Conservation (phyloP, 1,284 basidiomycete species). For the Cryptococcus sp. region DNA sequence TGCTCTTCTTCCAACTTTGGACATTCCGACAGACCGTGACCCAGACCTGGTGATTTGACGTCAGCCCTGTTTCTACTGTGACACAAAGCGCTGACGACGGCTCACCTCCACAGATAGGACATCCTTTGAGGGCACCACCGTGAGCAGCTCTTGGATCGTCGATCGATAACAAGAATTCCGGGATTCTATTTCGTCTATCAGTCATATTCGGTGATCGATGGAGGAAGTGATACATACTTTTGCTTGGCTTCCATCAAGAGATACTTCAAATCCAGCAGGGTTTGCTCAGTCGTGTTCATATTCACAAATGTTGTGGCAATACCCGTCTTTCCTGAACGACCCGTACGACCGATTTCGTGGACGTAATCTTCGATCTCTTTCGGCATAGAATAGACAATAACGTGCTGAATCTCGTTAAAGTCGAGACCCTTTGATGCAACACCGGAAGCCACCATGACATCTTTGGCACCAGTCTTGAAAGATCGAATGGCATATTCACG, state of each 20-base stretch:
- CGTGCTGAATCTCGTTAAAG: conserved; percentile 85
- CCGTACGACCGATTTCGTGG: conserved; percentile 97
- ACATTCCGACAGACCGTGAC: conserved; percentile 89
- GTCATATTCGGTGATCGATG: neutral
- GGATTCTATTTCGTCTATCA: conserved; percentile 64
- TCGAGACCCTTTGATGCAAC: conserved; percentile 98
- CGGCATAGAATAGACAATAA: conserved; percentile 83
- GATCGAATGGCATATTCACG: conserved; percentile 97
- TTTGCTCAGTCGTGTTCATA: conserved; percentile 94
- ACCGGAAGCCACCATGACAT: conserved; percentile 98
- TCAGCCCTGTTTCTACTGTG: neutral
- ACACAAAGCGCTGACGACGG: conserved; percentile 8
- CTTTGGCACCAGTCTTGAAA: conserved; percentile 94
- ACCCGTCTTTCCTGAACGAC: conserved; percentile 95
- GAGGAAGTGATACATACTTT: conserved; percentile 62
- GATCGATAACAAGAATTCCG: conserved; percentile 87
- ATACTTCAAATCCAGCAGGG: conserved; percentile 94
- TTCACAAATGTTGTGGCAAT: conserved; percentile 99
- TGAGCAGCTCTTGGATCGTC: conserved; percentile 85
- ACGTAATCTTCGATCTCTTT: conserved; percentile 96
- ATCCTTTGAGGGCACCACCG: conserved; percentile 76
- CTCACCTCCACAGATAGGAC: conserved; percentile 91
- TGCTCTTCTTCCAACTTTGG: conserved; percentile 95
- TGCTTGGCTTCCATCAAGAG: conserved; percentile 96
- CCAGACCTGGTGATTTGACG: conserved; percentile 64